A percentile compares a stretch with the other conserved stretches of the same genome.
Conservation (phyloP, 169 alveolate genomes). For the Fabrea salina region DNA sequence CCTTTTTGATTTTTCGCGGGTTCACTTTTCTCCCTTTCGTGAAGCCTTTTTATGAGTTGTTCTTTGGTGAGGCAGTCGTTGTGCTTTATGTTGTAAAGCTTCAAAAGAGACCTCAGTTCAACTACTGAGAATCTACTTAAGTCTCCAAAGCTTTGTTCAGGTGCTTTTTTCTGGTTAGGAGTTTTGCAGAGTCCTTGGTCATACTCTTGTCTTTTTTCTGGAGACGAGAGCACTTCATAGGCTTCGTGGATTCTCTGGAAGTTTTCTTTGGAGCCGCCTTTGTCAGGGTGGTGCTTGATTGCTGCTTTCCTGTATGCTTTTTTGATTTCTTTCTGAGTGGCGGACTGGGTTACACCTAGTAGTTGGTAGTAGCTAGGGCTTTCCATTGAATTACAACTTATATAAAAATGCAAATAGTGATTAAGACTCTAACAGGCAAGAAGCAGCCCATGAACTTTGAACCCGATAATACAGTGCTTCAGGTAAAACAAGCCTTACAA, state of each 20-base stretch:
- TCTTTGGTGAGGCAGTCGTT: too few species aligned
- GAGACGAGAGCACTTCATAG: conserved; percentile 49
- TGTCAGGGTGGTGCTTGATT: too few species aligned
- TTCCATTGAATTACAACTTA: too few species aligned
- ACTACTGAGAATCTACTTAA: too few species aligned
- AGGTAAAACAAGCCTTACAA: conserved; percentile 92
- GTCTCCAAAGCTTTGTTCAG: too few species aligned
- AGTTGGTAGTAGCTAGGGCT: background rate
- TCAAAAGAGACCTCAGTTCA: too few species aligned
- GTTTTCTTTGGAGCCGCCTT: conserved; percentile 52
- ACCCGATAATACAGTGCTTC: conserved; percentile 89
- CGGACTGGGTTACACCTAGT: background rate
- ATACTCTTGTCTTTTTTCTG: conserved; percentile 58
- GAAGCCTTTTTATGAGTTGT: too few species aligned
- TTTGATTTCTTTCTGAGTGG: background rate
- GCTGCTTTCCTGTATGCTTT: background rate
- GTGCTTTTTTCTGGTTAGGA: too few species aligned
- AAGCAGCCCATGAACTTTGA: conserved; percentile 92
- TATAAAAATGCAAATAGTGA: conserved; percentile 87
- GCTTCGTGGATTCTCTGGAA: conserved; percentile 63
- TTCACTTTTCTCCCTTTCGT: too few species aligned
- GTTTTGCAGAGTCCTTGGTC: too few species aligned
- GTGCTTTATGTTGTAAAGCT: too few species aligned
- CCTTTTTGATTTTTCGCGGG: too few species aligned
- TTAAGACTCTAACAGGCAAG: conserved; percentile 93